Evolutionary conservation across 306 rosid species (phyloP), one percentile per base, ranked within the genome.

Genomic region (Prinsepia uniflora): DNA sequence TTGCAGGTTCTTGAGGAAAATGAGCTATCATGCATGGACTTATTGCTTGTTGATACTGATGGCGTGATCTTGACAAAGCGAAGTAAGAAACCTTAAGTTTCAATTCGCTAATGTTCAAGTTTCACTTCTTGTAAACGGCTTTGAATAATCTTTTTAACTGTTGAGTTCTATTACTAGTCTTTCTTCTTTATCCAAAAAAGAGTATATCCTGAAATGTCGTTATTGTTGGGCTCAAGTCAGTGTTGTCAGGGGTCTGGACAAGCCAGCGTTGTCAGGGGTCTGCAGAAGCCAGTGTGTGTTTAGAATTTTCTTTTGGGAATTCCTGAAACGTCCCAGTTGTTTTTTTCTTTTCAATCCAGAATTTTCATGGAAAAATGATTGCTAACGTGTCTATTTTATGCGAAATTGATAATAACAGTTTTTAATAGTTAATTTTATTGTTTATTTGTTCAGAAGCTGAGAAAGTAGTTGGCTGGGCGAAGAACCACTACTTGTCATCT

Each of bases 391-490:
- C 30, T 53, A 49, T 72, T 70, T n/a, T 46, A 63, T 30, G 8
- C n/a, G 15, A 12, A 13, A 22, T 14, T 30, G 39, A 22, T 69
- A 11, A 59, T 48, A 46, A 47, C 49, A 13, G 12, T 63, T 15
- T 43, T 59, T 13, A 13, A 41, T 67, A 67, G 7, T 75, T 65
- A 9, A 30, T 49, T 39, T 11, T 24, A 15, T 5, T 49, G 55
- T 63, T 47, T 36, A 30, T 67, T 58, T 76, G 74, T 76, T 69
- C 89, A 94, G 99, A 87, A 78, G 96, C 97, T 80, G 99, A 94
- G 84, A 94, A 91, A 81, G 89, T 91, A 55, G 88, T 87, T 41
- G 99, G 99, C 56, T 94, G 97, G 97, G 95, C 99, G 36, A 94
- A 91, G 81, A 94, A 84, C 83, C 85, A 94, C 79, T 87, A 89